phyloP scores from a whole-genome alignment of 2,329 filamentous ascomycete genomes.

The Talaromyces sp. region DNA sequence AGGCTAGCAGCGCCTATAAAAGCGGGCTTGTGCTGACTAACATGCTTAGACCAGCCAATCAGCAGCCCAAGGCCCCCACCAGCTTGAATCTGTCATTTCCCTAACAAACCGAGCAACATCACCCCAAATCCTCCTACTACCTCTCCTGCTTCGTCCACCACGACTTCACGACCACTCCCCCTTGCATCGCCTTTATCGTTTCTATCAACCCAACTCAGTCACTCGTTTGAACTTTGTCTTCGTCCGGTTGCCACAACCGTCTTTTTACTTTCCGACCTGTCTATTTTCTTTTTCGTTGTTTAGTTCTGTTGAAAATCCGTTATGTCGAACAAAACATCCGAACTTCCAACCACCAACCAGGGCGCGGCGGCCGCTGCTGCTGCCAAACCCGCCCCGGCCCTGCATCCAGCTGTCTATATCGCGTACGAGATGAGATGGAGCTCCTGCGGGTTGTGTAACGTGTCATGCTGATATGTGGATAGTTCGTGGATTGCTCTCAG shows the following conservation, averaged over 20 bases:
- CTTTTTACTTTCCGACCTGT: not conserved
- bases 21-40: not conserved
- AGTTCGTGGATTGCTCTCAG: slow-evolving; percentile 91
- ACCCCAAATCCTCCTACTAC: not conserved
- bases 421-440: slow-evolving; percentile 45
- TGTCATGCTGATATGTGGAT: slow-evolving; percentile 4
- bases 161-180: not conserved
- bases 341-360: slow-evolving; percentile 16
- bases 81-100: not conserved
- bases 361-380: slow-evolving; percentile 13
- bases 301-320: not conserved
- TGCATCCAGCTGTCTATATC: slow-evolving; percentile 87
- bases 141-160: not conserved
- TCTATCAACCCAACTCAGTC: slow-evolving; percentile 9
- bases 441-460: not conserved
- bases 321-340: slow-evolving; percentile 17
- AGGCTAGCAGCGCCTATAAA: not conserved
- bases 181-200: not conserved
- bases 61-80: not conserved
- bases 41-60: not conserved
- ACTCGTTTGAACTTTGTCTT: slow-evolving; percentile 10
- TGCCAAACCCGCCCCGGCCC: slow-evolving; percentile 39
- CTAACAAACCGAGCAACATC: not conserved
- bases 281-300: not conserved
- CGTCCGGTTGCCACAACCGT: not conserved